Evolutionary conservation across 306 rosid species (phyloP).

Genomic region (Corylus heterophylla): DNA sequence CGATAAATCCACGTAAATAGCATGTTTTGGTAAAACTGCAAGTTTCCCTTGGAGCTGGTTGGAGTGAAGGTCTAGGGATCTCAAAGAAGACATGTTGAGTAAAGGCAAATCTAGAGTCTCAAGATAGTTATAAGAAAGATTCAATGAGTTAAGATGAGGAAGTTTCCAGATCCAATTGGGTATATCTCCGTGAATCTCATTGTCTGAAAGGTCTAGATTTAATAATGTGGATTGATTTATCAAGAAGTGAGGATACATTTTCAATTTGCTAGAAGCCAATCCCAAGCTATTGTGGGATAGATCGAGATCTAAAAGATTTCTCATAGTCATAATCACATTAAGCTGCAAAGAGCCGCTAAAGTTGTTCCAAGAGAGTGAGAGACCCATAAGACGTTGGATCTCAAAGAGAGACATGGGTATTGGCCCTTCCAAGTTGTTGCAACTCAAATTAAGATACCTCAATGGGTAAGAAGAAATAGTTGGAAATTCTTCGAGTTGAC

Average conservation of each 20-base stretch:
- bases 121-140: slow-evolving; percentile 49
- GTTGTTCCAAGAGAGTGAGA: slow-evolving; percentile 10
- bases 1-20: slow-evolving; percentile 34
- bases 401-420: neutral
- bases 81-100: neutral
- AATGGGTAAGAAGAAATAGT: slow-evolving; percentile 4
- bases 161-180: slow-evolving; percentile 58
- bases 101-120: slow-evolving; percentile 1
- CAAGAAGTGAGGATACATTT: neutral
- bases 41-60: slow-evolving; percentile 43
- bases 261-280: neutral
- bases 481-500: slow-evolving; percentile 17
- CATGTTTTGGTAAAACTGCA: neutral
- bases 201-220: slow-evolving; percentile 38
- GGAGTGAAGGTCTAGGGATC: slow-evolving; percentile 31
- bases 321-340: too few relatives aligned
- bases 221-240: neutral
- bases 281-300: neutral
- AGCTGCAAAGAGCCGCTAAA: neutral
- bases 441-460: neutral
- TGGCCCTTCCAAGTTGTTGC: neutral
- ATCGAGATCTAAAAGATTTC: too few relatives aligned
- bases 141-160: neutral
- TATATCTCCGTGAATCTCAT: slow-evolving; percentile 1
- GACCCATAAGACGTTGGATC: neutral